These are phyloP conservation scores for Clarkia xantiana DNA, from an alignment of 345 rosid genomes.

Conservation along the genomic window DNA sequence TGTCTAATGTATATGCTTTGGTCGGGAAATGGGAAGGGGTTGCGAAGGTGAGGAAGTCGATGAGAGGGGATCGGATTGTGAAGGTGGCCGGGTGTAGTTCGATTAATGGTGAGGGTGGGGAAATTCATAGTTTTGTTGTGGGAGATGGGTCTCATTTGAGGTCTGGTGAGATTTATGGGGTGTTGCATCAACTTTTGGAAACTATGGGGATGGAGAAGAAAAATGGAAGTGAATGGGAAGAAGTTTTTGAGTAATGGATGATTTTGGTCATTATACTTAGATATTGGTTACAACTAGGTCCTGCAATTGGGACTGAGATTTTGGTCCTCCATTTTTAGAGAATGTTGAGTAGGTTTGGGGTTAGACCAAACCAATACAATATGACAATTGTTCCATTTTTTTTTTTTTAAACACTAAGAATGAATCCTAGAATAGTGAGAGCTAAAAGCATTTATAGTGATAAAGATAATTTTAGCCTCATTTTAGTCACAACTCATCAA, in stretches of 20 bases:
- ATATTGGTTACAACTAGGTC: no score
- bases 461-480: no score
- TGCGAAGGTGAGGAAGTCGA: conserved; percentile 48
- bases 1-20: conserved; percentile 56
- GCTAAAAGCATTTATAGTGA: no score
- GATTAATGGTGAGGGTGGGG: conserved; percentile 38
- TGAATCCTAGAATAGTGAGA: no score
- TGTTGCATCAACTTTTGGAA: conserved; percentile 21
- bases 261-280: conserved; percentile 15
- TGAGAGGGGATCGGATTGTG: conserved; percentile 42
- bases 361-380: no score
- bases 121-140: conserved; percentile 52
- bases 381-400: no score
- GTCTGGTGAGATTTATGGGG: conserved; percentile 31
- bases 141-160: conserved; percentile 52
- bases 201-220: conserved; percentile 24
- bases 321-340: no score
- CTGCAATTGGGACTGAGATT: no score
- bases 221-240: conserved; percentile 31
- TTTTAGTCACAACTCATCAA: no score
- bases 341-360: no score
- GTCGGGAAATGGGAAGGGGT: conserved; percentile 54
- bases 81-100: conserved; percentile 70
- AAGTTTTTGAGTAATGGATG: conserved; percentile 37
- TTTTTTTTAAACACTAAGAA: no score